These are phyloP conservation scores for Macaranga tanarius DNA, from an alignment of 441 rosid species.

Conservation along the genomic window DNA sequence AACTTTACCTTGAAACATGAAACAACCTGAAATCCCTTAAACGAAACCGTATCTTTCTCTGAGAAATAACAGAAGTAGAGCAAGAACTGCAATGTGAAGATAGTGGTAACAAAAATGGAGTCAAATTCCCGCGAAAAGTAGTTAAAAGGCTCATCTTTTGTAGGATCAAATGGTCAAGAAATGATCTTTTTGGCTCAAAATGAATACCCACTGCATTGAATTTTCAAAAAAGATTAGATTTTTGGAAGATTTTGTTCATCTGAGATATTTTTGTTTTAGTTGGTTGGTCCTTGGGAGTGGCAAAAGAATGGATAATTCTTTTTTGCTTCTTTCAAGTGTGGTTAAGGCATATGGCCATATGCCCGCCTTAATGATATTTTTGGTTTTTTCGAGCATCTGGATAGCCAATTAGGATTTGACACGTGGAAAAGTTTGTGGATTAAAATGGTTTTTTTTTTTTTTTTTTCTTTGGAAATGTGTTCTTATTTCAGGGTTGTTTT, in stretches of 20 bases:
- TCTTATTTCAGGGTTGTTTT: not conserved
- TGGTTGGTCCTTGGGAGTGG: not conserved
- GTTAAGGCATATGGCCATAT: not conserved
- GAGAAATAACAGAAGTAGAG: conserved; percentile 34
- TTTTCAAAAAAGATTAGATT: conserved; percentile 3
- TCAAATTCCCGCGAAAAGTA: conserved; percentile 49
- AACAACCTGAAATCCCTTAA: conserved; percentile 30
- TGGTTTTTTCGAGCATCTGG: conserved; percentile 6
- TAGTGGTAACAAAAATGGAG: conserved; percentile 24
- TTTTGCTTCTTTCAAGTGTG: not conserved
- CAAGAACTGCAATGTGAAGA: conserved; percentile 46
- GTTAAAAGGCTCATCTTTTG: conserved; percentile 54
- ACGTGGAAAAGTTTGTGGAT: not conserved
- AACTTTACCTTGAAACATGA: conserved; percentile 42
- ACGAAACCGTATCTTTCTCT: conserved; percentile 21
- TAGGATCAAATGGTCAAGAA: not conserved
- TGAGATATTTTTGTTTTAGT: not conserved
- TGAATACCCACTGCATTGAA: conserved; percentile 36
- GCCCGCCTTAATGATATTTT: conserved; percentile 21
- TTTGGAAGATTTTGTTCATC: not conserved
- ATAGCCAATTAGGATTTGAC: conserved; percentile 15
- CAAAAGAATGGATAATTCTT: conserved; percentile 28
- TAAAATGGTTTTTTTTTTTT: not conserved
- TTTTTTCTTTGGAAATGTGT: not conserved
- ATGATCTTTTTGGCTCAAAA: conserved; percentile 8